A percentile compares a stretch with the other conserved stretches of the same genome.
Evolutionary conservation across 2,329 filamentous ascomycete species (phyloP).

Genomic region (Truncatella angustata): DNA sequence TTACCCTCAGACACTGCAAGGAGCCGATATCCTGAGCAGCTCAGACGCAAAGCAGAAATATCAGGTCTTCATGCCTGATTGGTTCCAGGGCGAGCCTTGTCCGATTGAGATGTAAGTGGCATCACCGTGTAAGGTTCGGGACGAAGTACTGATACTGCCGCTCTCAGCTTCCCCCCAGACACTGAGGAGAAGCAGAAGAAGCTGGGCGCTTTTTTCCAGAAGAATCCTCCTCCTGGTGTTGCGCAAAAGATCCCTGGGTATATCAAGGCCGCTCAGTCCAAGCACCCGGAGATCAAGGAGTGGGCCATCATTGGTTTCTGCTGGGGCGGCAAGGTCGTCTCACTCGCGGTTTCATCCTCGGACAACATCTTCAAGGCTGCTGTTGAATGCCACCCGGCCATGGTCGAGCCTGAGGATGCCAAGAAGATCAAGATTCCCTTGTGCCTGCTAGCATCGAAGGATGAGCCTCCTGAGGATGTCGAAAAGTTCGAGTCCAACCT

Average conservation of each 20-base stretch:
- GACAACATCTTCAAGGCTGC: constrained; percentile 55
- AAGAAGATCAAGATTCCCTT: constrained; percentile 59
- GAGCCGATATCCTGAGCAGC: constrained; percentile 63
- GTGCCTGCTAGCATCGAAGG: constrained; percentile 62
- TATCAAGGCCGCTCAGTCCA: constrained; percentile 49
- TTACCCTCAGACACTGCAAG: constrained; percentile 68
- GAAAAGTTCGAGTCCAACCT: constrained; percentile 56
- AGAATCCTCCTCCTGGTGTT: constrained; percentile 45
- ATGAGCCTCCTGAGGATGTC: constrained; percentile 57
- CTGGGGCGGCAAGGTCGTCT: constrained; percentile 69
- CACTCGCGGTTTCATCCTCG: constrained; percentile 46
- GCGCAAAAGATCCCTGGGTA: constrained; percentile 53
- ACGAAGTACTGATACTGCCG: neutral
- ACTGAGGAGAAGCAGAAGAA: constrained; percentile 62
- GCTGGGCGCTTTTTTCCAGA: constrained; percentile 57
- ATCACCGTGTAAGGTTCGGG: no score
- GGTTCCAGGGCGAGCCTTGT: constrained; percentile 74
- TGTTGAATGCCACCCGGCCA: constrained; percentile 57
- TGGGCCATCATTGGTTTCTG: constrained; percentile 65
- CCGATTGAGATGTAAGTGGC: constrained; percentile 46
- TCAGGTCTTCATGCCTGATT: constrained; percentile 88
- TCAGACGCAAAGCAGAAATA: constrained; percentile 63
- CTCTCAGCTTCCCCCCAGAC: constrained; percentile 57
- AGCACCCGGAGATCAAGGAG: constrained; percentile 53
- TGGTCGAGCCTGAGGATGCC: constrained; percentile 64